Evolutionary conservation across 2,329 filamentous ascomycete species (phyloP), one percentile per base, ranked within the genome.

Genomic region (Colletotrichum sp.): DNA sequence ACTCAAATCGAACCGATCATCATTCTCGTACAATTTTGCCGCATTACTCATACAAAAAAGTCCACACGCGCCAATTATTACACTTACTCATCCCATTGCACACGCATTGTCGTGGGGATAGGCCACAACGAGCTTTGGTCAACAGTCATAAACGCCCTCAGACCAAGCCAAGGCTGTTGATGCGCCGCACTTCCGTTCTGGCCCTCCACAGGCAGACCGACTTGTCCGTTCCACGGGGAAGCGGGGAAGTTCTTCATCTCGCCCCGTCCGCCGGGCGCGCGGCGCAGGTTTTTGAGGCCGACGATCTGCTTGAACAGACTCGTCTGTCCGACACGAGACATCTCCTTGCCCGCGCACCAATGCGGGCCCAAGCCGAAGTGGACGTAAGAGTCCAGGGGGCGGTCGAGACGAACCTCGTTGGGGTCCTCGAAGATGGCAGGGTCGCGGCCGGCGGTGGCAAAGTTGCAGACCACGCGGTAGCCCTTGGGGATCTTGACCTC

Each of bases 311-410:
- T 80, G 67, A 82, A 77, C 28, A 81, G 63, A 8, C 76, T 78
- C 9, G 78, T 77, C 69, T 80, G 70, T 2, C 79, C 78, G 15
- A 76, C 73, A 10, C 78, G 78, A 64, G 78, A 87, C 30, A 88
- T 86, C n/a, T 89, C 85, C 75, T 75, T 77, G 16, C 75, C 75
- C 9, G 75, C 75, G 32, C 78, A 84, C 84, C 26, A 89, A 78
- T 91, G 89, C 18, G 88, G 85, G 0, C 90, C 90, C 32, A 86
- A 83, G 44, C 89, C 89, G 77, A 88, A 88, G 80, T 89, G 86
- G 76, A 91, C 87, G 80, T 92, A 92, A 2, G 83, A 83, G 10
- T 88, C 86, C 30, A 89, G 78, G 1, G 87, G 88, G 6, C 90
- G 87, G 78, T 90, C 87, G 21, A 90, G 84, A 21, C 85, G 85